Conservation (phyloP, 805 yeast genomes). For the Kodamaea kakaduensis region DNA sequence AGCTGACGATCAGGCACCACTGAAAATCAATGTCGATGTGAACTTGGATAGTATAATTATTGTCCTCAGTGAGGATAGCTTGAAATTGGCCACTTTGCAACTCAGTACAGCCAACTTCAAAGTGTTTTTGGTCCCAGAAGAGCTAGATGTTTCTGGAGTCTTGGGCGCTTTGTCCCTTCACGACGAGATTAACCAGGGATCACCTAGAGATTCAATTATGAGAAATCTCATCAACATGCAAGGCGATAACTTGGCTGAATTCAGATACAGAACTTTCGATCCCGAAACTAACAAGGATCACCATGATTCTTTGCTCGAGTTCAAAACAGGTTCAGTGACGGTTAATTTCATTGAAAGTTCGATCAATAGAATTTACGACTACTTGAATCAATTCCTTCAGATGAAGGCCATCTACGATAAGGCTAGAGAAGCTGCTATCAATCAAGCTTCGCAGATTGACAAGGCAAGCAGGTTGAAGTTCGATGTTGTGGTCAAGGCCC, state of each 20-base stretch:
- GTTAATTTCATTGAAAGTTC: conserved; percentile 82
- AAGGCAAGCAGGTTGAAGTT: conserved; percentile 61
- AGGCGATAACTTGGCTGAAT: conserved; percentile 76
- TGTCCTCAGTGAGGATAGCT: conserved; percentile 77
- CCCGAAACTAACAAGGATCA: conserved; percentile 40
- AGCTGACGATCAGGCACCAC: conserved; percentile 59
- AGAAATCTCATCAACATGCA: conserved; percentile 73
- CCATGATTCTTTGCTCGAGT: conserved; percentile 54
- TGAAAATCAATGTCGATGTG: conserved; percentile 65
- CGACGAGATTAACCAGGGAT: conserved; percentile 69
- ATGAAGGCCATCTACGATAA: conserved; percentile 89
- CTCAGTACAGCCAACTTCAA: conserved; percentile 69
- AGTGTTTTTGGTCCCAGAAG: conserved; percentile 68
- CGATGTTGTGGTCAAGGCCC: conserved; percentile 72
- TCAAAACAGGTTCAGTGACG: conserved; percentile 71
- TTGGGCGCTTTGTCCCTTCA: conserved; percentile 75
- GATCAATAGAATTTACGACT: conserved; percentile 60
- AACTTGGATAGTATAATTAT: conserved; percentile 69
- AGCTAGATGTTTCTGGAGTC: conserved; percentile 64
- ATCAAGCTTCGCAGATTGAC: conserved; percentile 67
- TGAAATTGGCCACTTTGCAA: conserved; percentile 72
- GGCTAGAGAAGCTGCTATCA: conserved; percentile 84
- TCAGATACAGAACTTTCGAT: conserved; percentile 80
- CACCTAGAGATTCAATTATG: conserved; percentile 53
- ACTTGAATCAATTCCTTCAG: conserved; percentile 66